These are phyloP conservation scores for Elaeis guineensis DNA, from an alignment of 176 grass and related monocot genomes.

Conservation along the genomic window DNA sequence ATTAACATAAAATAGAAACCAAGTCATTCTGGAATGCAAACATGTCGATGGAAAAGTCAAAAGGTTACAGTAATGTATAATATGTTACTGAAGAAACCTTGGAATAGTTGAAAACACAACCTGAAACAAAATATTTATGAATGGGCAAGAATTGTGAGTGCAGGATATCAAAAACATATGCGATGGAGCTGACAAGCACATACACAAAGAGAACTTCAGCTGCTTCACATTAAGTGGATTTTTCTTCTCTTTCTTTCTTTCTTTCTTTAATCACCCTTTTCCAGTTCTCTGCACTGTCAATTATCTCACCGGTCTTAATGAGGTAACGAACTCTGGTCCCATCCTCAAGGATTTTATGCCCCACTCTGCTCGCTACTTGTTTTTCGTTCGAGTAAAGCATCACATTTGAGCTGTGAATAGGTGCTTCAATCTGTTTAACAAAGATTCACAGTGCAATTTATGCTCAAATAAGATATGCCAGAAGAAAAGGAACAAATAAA, in stretches of 20 bases:
- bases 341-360: conserved; percentile 75
- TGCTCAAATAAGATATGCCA: background rate
- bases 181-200: background rate
- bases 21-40: too few species aligned
- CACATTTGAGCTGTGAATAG: conserved; percentile 96
- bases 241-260: background rate
- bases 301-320: conserved; percentile 74
- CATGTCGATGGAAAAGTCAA: too few species aligned
- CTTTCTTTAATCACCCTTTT: conserved; percentile 64
- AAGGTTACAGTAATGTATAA: too few species aligned
- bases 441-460: background rate
- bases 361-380: conserved; percentile 67
- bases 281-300: conserved; percentile 78
- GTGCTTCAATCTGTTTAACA: conserved; percentile 55
- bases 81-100: too few species aligned
- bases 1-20: too few species aligned
- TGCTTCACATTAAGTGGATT: background rate
- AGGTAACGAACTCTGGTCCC: conserved; percentile 76
- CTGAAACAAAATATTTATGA: too few species aligned
- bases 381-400: conserved; percentile 95
- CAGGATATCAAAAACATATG: background rate
- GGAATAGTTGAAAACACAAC: too few species aligned
- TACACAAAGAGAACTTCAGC: background rate
- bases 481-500: background rate
- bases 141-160: too few species aligned